A percentile compares a stretch with the other conserved stretches of the same genome.
Evolutionary conservation across 345 rosid species (phyloP).

Genomic region (Camelina neglecta): DNA sequence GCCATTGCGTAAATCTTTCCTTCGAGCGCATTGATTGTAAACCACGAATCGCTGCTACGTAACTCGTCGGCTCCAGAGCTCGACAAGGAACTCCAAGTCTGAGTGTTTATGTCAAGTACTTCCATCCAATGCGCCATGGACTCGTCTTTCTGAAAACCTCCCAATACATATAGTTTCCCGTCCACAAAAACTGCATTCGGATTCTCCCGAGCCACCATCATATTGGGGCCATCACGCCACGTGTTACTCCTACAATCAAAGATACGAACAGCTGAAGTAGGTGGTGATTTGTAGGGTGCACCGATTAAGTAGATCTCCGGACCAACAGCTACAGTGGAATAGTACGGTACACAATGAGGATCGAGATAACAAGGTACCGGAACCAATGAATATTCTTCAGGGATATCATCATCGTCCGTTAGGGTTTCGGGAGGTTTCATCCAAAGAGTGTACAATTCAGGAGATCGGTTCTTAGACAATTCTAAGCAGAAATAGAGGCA

Average conservation of each 20-base stretch:
- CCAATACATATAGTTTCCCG: conserved; percentile 58
- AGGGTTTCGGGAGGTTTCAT: background rate
- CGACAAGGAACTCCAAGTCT: background rate
- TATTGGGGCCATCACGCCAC: conserved; percentile 60
- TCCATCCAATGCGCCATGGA: background rate
- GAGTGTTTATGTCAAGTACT: background rate
- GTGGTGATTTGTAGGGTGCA: conserved; percentile 37
- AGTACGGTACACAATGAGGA: background rate
- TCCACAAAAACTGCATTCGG: conserved; percentile 52
- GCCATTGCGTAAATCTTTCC: too few species aligned
- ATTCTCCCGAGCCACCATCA: conserved; percentile 61
- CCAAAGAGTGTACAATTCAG: background rate
- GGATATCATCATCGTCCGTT: background rate
- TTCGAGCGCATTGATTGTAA: too few species aligned
- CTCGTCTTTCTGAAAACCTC: background rate
- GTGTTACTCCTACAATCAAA: conserved; percentile 64
- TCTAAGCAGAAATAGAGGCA: background rate
- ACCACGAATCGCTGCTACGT: too few species aligned
- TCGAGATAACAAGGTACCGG: background rate
- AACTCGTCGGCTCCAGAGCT: background rate
- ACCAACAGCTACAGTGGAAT: conserved; percentile 48
- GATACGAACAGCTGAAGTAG: conserved; percentile 54
- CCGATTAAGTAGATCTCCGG: conserved; percentile 61
- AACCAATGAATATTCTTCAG: background rate
- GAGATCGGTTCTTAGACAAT: background rate